A percentile compares a stretch with the other conserved stretches of the same genome.
Conservation (phyloP, 208 protist genomes). For the Trypanosoma boissoni region DNA sequence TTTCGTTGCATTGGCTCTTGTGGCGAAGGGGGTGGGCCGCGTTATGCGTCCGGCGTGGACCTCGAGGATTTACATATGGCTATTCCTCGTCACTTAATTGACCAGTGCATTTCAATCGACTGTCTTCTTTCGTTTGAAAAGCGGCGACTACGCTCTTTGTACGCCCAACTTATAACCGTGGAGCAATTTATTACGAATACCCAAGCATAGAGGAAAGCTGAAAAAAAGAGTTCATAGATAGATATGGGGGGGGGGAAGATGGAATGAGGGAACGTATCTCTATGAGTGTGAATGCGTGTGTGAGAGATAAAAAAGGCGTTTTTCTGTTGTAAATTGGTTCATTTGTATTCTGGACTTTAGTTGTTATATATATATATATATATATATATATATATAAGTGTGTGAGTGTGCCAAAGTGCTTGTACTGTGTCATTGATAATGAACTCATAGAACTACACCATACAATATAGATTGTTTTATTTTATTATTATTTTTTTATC, state of each 20-base stretch:
- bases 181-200: slow-evolving; percentile 26
- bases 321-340: no score
- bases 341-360: no score
- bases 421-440: no score
- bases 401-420: no score
- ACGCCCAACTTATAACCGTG: slow-evolving; percentile 45
- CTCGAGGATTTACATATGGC: slow-evolving; percentile 31
- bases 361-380: no score
- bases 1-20: slow-evolving; percentile 18
- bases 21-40: slow-evolving; percentile 16
- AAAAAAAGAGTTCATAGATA: not conserved
- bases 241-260: not conserved
- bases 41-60: slow-evolving; percentile 6
- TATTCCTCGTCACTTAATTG: slow-evolving; percentile 17
- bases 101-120: slow-evolving; percentile 61
- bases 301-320: no score
- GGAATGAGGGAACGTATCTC: not conserved
- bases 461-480: no score
- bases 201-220: not conserved
- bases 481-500: not conserved
- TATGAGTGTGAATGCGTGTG: no score
- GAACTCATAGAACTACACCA: no score
- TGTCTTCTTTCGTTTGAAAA: slow-evolving; percentile 72
- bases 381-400: no score
- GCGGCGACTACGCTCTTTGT: slow-evolving; percentile 37